phyloP scores from a whole-genome alignment of 306 rosid species.

The Carpinus fangiana region DNA sequence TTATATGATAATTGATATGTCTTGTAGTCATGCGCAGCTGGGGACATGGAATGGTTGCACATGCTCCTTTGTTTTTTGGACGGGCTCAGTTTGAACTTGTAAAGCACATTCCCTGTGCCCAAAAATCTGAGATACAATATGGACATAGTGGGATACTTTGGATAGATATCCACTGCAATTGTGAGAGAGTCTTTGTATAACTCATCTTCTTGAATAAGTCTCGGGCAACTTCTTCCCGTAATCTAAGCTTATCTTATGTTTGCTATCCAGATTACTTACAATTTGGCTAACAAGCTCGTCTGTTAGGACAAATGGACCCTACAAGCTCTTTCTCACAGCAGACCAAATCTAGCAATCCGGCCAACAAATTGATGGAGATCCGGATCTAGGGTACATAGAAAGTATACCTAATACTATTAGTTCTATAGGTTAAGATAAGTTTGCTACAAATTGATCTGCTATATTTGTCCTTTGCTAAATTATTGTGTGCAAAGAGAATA shows the following conservation, averaged over 20 bases:
- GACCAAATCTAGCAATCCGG: too few relatives aligned
- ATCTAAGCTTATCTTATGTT: too few relatives aligned
- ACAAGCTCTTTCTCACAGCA: too few relatives aligned
- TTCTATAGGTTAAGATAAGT: background rate
- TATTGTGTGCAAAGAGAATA: background rate
- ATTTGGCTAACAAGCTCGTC: too few relatives aligned
- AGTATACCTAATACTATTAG: background rate
- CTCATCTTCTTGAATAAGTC: too few relatives aligned
- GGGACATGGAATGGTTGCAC: background rate
- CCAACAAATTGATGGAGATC: too few relatives aligned
- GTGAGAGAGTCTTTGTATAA: too few relatives aligned
- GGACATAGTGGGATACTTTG: background rate
- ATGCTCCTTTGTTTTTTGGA: background rate
- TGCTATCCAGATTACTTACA: too few relatives aligned
- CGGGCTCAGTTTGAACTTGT: background rate
- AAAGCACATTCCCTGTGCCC: background rate
- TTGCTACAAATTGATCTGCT: background rate
- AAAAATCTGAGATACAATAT: background rate
- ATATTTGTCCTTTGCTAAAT: background rate
- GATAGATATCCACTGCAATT: too few relatives aligned
- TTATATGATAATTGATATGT: background rate
- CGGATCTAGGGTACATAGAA: too few relatives aligned
- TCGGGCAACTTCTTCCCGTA: too few relatives aligned
- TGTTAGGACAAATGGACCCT: too few relatives aligned
- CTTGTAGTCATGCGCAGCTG: background rate